Conservation (phyloP, 2,329 filamentous ascomycete species). For the Cladosporium colombiae region DNA sequence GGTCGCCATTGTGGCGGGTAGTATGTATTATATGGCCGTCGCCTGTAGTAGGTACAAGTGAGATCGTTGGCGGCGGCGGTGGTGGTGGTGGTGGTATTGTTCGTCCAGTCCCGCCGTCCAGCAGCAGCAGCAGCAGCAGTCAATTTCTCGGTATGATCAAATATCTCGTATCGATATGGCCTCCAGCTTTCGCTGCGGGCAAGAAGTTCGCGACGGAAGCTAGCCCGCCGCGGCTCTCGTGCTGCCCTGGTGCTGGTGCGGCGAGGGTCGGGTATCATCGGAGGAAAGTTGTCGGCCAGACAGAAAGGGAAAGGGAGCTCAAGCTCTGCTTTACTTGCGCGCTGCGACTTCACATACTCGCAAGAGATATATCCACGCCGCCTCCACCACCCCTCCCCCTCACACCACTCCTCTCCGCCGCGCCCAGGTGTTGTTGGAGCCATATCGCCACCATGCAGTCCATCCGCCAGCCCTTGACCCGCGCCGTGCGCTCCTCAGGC, state of each 20-base stretch:
- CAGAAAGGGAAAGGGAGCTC: conserved; percentile 3
- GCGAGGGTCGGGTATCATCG: conserved; percentile 3
- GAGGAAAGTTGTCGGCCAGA: conserved; percentile 5
- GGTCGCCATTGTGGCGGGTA: conserved; percentile 44
- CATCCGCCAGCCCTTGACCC: conserved; percentile 71
- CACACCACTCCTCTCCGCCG: conserved; percentile 13
- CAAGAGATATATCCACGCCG: conserved; percentile 5
- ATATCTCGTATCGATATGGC: conserved; percentile 1
- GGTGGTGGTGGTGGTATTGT: neutral
- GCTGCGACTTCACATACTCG: neutral
- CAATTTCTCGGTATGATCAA: conserved; percentile 5
- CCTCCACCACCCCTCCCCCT: conserved; percentile 10
- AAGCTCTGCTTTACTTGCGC: conserved; percentile 5
- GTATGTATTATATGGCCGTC: neutral
- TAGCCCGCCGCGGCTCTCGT: neutral
- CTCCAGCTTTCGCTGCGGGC: neutral
- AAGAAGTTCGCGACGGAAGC: neutral
- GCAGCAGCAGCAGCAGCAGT: neutral
- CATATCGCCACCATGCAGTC: conserved; percentile 71
- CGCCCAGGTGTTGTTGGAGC: conserved; percentile 12
- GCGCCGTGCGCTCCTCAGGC: conserved; percentile 67
- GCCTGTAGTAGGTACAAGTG: neutral
- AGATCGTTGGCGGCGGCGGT: neutral
- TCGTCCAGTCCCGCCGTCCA: neutral
- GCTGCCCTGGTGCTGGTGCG: neutral